Evolutionary conservation across 129 eudicot species (phyloP).

Genomic region (Centrapalus pauciflorus): DNA sequence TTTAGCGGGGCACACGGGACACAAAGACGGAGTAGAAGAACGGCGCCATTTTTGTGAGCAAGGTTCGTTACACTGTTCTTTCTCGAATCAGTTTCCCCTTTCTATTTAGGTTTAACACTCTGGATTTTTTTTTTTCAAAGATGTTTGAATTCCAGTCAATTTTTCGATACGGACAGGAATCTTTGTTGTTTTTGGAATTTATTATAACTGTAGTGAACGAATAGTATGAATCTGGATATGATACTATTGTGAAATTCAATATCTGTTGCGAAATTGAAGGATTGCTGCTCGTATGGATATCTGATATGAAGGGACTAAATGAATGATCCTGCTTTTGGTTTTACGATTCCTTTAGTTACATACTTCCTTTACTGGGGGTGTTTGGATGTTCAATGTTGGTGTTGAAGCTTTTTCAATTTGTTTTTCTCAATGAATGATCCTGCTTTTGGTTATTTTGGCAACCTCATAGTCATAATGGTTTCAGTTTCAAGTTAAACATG

Average conservation of each 20-base stretch:
- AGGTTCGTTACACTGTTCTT: conserved; percentile 7
- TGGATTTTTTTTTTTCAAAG: neutral
- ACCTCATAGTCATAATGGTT: no score
- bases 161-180: neutral
- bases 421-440: no score
- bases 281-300: neutral
- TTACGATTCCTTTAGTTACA: neutral
- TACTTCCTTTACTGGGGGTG: no score
- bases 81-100: neutral
- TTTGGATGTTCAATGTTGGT: no score
- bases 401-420: no score
- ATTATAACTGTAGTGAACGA: neutral
- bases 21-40: neutral
- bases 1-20: neutral
- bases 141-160: neutral
- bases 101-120: neutral
- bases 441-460: no score
- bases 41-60: conserved; percentile 11
- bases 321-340: neutral
- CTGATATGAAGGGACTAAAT: neutral
- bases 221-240: neutral
- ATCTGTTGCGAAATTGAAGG: neutral
- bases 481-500: no score
- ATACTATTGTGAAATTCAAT: neutral
- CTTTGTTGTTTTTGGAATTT: neutral